Base-by-base conservation (phyloP, 2,329 filamentous ascomycete genomes). In the Colletotrichum sp. region DNA sequence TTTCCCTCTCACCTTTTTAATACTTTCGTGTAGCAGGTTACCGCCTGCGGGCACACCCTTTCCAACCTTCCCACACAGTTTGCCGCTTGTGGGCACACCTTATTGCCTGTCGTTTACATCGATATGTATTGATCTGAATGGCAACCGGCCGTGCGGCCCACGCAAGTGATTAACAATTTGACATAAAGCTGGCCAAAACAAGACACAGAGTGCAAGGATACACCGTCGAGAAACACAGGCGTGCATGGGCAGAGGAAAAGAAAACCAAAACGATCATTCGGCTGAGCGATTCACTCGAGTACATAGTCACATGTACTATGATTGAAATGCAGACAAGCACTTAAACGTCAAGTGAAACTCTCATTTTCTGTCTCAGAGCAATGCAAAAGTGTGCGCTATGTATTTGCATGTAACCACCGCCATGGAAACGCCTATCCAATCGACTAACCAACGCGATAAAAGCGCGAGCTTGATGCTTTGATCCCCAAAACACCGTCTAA, bases 401-500 rank as follows among this genome's bases (percentile, higher is more conserved):
- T 76, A 69, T 69, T 59, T 74, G 74, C 64, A 76, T 74, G 70
- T 65, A 55, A 74, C 74, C 64, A 28, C 64, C 71, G 49, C 59
- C 65, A 63, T 49, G 30, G 59, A 62, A 72, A 76, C 74, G 74
- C 74, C 74, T 68, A 28, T 62, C 74, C 74, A 73, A 49, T 49
- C 44, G n/a, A 74, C 30, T 60, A 55, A 39, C 55, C 55, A 34
- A 52, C 64, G 74, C 70, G 39, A 34, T 30, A 18, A 69, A 60
- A 60, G 65, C 74, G 74, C 74, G 59, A 65, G 64, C 64, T 55
- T 55, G 34, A 74, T 74, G 74, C 65, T 65, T 74, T 68, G 63
- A 73, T 74, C 24, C 65, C 74, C 63, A 49, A 32, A 76, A 73
- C 70, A 76, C 74, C 74, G 64, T 76, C 70, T 74, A 76, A 74